Evolutionary conservation across 495 filamentous ascomycete species (phyloP), one percentile per base, ranked within the genome.

Genomic region (Ascobolus immersus): DNA sequence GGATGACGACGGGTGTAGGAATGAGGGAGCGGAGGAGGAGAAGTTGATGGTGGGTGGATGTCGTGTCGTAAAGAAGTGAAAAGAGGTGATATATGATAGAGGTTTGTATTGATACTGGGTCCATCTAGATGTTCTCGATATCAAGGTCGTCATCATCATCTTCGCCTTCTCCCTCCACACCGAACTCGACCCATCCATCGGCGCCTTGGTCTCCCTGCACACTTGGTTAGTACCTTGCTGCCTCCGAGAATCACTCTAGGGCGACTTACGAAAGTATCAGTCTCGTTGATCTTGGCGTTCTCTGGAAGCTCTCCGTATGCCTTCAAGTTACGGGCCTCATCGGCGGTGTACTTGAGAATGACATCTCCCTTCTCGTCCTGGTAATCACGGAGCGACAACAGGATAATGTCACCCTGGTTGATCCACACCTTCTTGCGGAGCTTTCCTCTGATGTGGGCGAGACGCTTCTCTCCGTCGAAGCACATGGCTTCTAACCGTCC

Each of bases 311-410:
- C 86, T 50, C 89, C 86, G 50, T 92, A 93, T 39, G 79, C 77
- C 64, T 90, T 91, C 48, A 96, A 62, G 42, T 67, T 73, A 53
- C 89, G 69, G 41, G 89, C 86, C 66, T 96, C 86, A 46, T 96
- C 86, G 57, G 86, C 80, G 29, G 69, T 76, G 65, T 96, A 96
- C 62, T 96, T 96, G 55, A 93, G 71, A 59, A 96, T 92, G 28
- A 96, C 86, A 52, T 96, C 86, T 44, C 81, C 86, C 63, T 96
- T 96, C 57, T 90, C 79, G 55, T 93, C 86, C 54, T 96, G 86
- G 59, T 93, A 96, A 57, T 94, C 89, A 45, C 86, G 80, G 23
- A 96, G 76, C 5, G 77, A 86, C 29, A 96, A 69, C 11, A 96
- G 70, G 54, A 96, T 93, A 55, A 96, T 94, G 50, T 96, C 86